Evolutionary conservation across 2,329 filamentous ascomycete species (phyloP).

Genomic region (Colletotrichum sp.): DNA sequence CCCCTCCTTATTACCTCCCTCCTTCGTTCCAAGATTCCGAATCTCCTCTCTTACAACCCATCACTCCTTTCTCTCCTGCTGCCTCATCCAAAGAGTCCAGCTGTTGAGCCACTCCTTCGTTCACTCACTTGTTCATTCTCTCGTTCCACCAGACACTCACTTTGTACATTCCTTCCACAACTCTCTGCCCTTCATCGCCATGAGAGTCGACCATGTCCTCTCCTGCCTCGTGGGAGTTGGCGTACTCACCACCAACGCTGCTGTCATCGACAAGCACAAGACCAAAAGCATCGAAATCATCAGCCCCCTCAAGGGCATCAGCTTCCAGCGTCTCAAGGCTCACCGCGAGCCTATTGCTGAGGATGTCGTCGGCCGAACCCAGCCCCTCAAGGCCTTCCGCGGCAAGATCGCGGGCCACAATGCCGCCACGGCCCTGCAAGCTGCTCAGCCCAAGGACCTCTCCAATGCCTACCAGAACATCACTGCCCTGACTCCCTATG

Average conservation of each 20-base stretch:
- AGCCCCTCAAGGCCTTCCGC: slow-evolving; percentile 37
- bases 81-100: background rate
- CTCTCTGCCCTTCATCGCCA: background rate
- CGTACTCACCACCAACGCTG: background rate
- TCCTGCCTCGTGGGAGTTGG: slow-evolving; percentile 1
- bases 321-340: slow-evolving; percentile 38
- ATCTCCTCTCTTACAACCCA: background rate
- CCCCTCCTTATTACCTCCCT: background rate
- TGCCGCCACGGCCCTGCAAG: slow-evolving; percentile 32
- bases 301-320: slow-evolving; percentile 41
- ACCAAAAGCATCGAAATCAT: slow-evolving; percentile 30
- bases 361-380: slow-evolving; percentile 31
- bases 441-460: slow-evolving; percentile 14
- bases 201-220: slow-evolving; percentile 12
- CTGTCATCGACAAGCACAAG: slow-evolving; percentile 1
- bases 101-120: background rate
- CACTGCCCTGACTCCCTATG: slow-evolving; percentile 39
- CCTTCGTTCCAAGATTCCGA: background rate
- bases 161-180: background rate
- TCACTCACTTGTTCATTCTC: background rate
- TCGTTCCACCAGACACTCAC: background rate
- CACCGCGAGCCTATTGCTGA: slow-evolving; percentile 31
- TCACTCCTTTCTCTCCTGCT: background rate
- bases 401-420: slow-evolving; percentile 27
- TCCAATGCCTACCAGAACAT: slow-evolving; percentile 39